phyloP scores from a whole-genome alignment of 2,329 filamentous ascomycete genomes.

The Fusarium cyanostomum region DNA sequence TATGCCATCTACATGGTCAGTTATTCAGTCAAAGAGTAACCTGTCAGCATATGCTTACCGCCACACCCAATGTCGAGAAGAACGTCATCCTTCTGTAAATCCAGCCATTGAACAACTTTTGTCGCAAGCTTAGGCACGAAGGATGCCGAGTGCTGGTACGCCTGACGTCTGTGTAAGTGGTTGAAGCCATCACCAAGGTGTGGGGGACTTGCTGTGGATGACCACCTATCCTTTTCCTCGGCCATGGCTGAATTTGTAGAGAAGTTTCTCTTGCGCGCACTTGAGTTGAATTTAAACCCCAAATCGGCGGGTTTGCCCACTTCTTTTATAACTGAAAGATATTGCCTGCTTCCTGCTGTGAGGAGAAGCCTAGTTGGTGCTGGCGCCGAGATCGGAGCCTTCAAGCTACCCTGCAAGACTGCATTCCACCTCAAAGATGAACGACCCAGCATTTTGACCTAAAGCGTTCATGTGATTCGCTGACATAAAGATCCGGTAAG shows the following conservation, averaged over 20 bases:
- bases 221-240: constrained; percentile 43
- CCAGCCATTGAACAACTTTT: constrained; percentile 67
- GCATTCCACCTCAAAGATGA: background rate
- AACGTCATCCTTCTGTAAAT: constrained; percentile 65
- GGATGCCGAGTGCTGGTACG: constrained; percentile 68
- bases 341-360: constrained; percentile 2
- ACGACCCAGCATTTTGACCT: constrained; percentile 20
- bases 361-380: constrained; percentile 26
- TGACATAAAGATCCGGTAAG: background rate
- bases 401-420: constrained; percentile 9
- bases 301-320: background rate
- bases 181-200: background rate
- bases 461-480: constrained; percentile 23
- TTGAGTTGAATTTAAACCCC: background rate
- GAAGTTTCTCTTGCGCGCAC: background rate
- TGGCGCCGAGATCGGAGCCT: constrained; percentile 40
- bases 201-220: constrained; percentile 37
- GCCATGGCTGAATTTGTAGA: constrained; percentile 25
- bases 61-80: constrained; percentile 73
- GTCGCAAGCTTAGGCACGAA: constrained; percentile 71
- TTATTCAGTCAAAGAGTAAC: background rate
- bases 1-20: constrained; percentile 60
- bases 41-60: constrained; percentile 51
- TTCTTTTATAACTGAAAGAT: constrained; percentile 28
- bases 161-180: constrained; percentile 49